phyloP scores from a whole-genome alignment of 2,329 filamentous ascomycete species.

The Clonostachys sp. region DNA sequence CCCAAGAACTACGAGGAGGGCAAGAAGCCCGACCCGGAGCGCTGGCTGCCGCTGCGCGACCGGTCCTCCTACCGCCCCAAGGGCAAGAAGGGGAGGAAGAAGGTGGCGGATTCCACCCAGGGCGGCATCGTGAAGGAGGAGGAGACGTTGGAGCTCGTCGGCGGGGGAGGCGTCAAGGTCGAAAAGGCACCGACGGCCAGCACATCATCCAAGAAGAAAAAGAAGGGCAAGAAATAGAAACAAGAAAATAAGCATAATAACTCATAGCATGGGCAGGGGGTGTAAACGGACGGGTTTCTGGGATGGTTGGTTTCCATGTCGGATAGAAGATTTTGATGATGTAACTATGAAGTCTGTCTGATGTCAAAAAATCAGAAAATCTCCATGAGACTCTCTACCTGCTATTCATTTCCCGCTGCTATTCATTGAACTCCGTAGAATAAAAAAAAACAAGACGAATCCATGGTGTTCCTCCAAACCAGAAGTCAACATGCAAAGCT shows the following conservation, averaged over 20 bases:
- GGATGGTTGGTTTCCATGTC: no score
- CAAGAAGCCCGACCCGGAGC: slow-evolving; percentile 82
- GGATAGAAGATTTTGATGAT: no score
- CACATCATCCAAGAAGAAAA: slow-evolving; percentile 46
- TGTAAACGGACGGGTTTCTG: no score
- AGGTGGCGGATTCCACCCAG: slow-evolving; percentile 73
- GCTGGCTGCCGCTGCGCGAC: slow-evolving; percentile 89
- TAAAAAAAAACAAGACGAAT: background rate
- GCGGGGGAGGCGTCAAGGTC: slow-evolving; percentile 60
- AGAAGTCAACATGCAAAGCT: no score
- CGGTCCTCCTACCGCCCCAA: slow-evolving; percentile 85
- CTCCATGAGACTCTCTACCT: no score
- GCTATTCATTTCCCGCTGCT: background rate
- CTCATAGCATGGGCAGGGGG: background rate
- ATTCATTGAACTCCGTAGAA: background rate
- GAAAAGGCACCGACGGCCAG: slow-evolving; percentile 45
- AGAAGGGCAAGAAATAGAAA: slow-evolving; percentile 46
- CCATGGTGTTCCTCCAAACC: no score
- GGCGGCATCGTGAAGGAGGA: slow-evolving; percentile 77
- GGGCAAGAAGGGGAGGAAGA: slow-evolving; percentile 88
- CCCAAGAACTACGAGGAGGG: slow-evolving; percentile 72
- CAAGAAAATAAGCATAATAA: slow-evolving; percentile 8
- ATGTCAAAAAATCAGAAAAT: no score
- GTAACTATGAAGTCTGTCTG: no score
- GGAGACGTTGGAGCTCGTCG: slow-evolving; percentile 59